Evolutionary conservation across 352 stramenopile genomes (phyloP).

Genomic region (Pythium dissotocum): DNA sequence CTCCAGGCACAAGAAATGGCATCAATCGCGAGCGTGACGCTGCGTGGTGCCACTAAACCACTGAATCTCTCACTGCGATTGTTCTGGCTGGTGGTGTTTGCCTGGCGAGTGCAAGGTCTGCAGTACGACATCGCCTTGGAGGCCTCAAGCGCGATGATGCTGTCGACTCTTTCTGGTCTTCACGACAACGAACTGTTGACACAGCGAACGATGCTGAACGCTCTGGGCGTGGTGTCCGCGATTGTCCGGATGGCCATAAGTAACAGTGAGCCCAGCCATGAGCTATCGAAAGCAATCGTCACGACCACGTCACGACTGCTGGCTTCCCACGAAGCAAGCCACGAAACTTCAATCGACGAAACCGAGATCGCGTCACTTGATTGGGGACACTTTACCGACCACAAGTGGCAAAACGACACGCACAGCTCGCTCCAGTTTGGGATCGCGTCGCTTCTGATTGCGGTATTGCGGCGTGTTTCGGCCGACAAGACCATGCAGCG

Average conservation of each 20-base stretch:
- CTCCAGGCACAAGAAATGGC: not conserved
- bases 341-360: not conserved
- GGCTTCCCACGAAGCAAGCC: not conserved
- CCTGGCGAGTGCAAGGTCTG: not conserved
- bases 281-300: not conserved
- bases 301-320: not conserved
- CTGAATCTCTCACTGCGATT: slow-evolving; percentile 4
- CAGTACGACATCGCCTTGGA: not conserved
- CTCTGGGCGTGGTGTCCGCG: not conserved
- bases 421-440: not conserved
- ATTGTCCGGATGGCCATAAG: not conserved
- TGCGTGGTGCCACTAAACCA: not conserved
- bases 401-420: not conserved
- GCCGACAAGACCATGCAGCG: not conserved
- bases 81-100: not conserved
- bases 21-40: not conserved
- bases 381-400: not conserved
- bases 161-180: not conserved
- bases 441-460: slow-evolving; percentile 2
- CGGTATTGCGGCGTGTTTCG: slow-evolving; percentile 3
- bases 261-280: not conserved
- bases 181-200: not conserved
- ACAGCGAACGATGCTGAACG: not conserved
- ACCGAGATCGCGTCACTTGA: not conserved
- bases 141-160: not conserved